These are phyloP conservation scores for Hymenochaete sp. DNA, from an alignment of 1,284 basidiomycete genomes.

Conservation along the genomic window DNA sequence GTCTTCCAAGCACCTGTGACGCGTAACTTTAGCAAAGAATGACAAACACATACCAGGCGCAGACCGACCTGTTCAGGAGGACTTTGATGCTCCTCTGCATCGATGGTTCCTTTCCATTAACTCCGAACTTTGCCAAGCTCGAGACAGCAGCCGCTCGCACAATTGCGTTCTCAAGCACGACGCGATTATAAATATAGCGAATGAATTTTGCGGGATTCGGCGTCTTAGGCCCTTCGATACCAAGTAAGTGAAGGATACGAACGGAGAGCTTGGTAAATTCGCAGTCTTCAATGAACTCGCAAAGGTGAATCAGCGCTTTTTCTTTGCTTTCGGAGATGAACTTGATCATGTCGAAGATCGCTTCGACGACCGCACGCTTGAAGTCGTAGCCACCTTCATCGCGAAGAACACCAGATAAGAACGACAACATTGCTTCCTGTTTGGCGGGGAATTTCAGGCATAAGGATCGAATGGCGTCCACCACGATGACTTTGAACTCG, in stretches of 20 bases:
- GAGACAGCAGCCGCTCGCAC: slow-evolving; percentile 95
- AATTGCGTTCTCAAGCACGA: slow-evolving; percentile 97
- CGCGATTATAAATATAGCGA: slow-evolving; percentile 99
- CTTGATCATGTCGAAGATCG: slow-evolving; percentile 99
- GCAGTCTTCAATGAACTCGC: slow-evolving; percentile 99
- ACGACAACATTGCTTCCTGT: slow-evolving; percentile 90
- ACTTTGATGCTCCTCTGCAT: slow-evolving; percentile 85
- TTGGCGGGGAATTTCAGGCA: slow-evolving; percentile 99
- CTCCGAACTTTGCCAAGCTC: slow-evolving; percentile 94
- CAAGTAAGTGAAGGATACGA: slow-evolving; percentile 90
- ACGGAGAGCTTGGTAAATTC: slow-evolving; percentile 99
- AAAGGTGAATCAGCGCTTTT: slow-evolving; percentile 94
- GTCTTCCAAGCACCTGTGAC: slow-evolving; percentile 85
- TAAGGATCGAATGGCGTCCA: slow-evolving; percentile 95
- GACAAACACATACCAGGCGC: slow-evolving; percentile 11
- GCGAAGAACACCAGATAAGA: slow-evolving; percentile 88
- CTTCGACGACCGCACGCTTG: slow-evolving; percentile 98
- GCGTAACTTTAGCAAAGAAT: too few species aligned
- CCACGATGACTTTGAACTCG: slow-evolving; percentile 99
- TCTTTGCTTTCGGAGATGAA: slow-evolving; percentile 95
- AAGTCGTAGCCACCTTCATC: slow-evolving; percentile 99
- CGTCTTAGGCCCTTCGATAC: slow-evolving; percentile 92
- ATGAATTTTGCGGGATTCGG: slow-evolving; percentile 97
- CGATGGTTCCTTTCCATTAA: slow-evolving; percentile 71
- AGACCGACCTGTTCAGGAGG: slow-evolving; percentile 63